Conservation (phyloP, 352 stramenopile genomes). For the Phytophthora boehmeriae region DNA sequence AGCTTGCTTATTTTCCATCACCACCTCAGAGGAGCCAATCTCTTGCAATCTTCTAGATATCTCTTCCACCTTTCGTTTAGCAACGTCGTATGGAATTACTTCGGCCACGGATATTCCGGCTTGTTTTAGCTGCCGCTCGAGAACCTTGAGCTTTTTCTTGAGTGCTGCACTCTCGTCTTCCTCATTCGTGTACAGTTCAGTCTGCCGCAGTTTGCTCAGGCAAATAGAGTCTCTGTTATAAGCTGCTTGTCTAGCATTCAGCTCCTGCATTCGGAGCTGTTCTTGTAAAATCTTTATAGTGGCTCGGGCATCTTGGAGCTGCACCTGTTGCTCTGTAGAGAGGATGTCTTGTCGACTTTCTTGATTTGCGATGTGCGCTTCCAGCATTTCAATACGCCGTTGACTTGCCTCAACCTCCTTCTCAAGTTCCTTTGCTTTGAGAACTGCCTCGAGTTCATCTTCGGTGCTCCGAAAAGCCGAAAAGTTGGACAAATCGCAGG, state of each 20-base stretch:
- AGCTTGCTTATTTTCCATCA: slow-evolving; percentile 48
- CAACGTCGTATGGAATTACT: slow-evolving; percentile 89
- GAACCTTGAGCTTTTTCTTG: slow-evolving; percentile 71
- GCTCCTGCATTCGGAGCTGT: slow-evolving; percentile 64
- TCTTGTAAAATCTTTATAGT: slow-evolving; percentile 64
- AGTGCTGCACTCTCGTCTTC: slow-evolving; percentile 60
- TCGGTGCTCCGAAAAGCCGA: slow-evolving; percentile 44
- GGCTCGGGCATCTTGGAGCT: slow-evolving; percentile 60
- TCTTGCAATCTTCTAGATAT: slow-evolving; percentile 85
- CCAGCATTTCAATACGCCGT: slow-evolving; percentile 60
- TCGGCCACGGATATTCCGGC: slow-evolving; percentile 86
- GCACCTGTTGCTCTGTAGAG: slow-evolving; percentile 58
- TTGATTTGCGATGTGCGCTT: slow-evolving; percentile 58
- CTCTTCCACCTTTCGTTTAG: slow-evolving; percentile 73
- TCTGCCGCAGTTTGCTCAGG: slow-evolving; percentile 49
- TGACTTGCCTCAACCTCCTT: slow-evolving; percentile 73
- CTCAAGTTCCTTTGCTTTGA: slow-evolving; percentile 65
- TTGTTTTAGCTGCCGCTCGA: slow-evolving; percentile 76
- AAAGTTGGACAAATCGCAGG: slow-evolving; percentile 20
- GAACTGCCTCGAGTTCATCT: slow-evolving; percentile 66
- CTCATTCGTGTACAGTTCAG: slow-evolving; percentile 37
- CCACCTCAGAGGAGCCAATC: slow-evolving; percentile 79
- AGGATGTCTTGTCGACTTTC: slow-evolving; percentile 62
- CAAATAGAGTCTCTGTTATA: slow-evolving; percentile 66
- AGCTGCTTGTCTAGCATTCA: slow-evolving; percentile 52